These are phyloP conservation scores for Jimgerdemannia lactiflua DNA, from an alignment of 192 early-diverging fungal species.

Conservation along the genomic window DNA sequence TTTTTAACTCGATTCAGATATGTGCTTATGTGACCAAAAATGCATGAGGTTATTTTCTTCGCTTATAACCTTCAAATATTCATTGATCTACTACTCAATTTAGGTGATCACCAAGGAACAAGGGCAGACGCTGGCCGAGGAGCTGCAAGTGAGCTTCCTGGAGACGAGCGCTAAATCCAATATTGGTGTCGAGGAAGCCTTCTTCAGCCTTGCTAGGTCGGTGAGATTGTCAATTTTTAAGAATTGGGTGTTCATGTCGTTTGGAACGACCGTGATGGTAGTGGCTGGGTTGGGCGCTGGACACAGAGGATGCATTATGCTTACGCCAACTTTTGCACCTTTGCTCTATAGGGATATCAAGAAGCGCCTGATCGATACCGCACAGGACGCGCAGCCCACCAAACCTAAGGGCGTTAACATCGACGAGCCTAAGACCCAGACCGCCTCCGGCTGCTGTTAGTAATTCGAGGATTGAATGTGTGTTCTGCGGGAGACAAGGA, in stretches of 20 bases:
- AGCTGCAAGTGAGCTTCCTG: conserved; percentile 93
- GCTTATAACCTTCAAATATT: not conserved
- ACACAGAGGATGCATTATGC: too few relatives aligned
- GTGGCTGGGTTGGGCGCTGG: too few relatives aligned
- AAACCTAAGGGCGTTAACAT: conserved; percentile 18
- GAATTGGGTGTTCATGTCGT: not conserved
- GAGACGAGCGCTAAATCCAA: conserved; percentile 99
- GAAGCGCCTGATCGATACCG: conserved; percentile 94
- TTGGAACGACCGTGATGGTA: not conserved
- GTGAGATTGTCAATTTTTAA: conserved; percentile 1
- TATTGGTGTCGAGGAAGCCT: conserved; percentile 96
- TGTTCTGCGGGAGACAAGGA: not conserved
- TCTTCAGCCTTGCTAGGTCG: conserved; percentile 91
- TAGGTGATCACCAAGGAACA: conserved; percentile 94
- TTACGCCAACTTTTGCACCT: too few relatives aligned
- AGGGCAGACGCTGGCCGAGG: conserved; percentile 92
- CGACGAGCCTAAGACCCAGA: conserved; percentile 7
- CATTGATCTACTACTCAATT: not conserved
- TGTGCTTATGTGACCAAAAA: not conserved
- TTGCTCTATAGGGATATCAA: conserved; percentile 83
- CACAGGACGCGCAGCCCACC: conserved; percentile 33
- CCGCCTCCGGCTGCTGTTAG: conserved; percentile 9
- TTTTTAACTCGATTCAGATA: not conserved
- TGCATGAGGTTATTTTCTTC: too few relatives aligned
- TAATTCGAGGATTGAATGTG: not conserved